These are phyloP conservation scores for Phyllostachys edulis DNA, from an alignment of 176 grass and related monocot genomes.

Conservation along the genomic window DNA sequence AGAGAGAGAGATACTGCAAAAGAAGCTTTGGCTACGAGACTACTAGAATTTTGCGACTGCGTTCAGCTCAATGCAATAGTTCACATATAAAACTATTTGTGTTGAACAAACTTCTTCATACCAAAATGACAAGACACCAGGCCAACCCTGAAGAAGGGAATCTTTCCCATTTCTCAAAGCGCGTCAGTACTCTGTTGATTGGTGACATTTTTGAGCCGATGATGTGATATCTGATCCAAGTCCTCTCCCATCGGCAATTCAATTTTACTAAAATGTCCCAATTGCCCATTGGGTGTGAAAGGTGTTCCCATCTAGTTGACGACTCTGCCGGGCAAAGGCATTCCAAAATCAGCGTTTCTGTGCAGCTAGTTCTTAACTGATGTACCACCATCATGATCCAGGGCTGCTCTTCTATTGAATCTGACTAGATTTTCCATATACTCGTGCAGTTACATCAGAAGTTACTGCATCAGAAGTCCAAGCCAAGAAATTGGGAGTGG, in stretches of 20 bases:
- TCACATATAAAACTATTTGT: background rate
- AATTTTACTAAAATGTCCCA: background rate
- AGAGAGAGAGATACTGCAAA: background rate
- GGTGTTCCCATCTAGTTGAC: background rate
- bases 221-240: slow-evolving; percentile 23
- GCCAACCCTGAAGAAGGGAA: slow-evolving; percentile 33
- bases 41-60: background rate
- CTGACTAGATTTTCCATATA: background rate
- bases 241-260: background rate
- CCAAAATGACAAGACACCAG: background rate
- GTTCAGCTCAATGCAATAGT: background rate
- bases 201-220: background rate
- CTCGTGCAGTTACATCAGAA: background rate
- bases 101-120: background rate
- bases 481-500: background rate
- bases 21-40: background rate
- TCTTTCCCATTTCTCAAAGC: slow-evolving; percentile 23
- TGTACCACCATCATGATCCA: background rate
- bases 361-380: background rate
- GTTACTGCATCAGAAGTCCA: background rate
- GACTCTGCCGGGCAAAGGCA: background rate
- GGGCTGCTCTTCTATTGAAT: background rate
- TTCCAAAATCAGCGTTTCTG: background rate
- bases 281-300: background rate
- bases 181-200: background rate